Conservation (phyloP, 192 early-diverging fungal genomes). For the Rhizophagus prolifer region DNA sequence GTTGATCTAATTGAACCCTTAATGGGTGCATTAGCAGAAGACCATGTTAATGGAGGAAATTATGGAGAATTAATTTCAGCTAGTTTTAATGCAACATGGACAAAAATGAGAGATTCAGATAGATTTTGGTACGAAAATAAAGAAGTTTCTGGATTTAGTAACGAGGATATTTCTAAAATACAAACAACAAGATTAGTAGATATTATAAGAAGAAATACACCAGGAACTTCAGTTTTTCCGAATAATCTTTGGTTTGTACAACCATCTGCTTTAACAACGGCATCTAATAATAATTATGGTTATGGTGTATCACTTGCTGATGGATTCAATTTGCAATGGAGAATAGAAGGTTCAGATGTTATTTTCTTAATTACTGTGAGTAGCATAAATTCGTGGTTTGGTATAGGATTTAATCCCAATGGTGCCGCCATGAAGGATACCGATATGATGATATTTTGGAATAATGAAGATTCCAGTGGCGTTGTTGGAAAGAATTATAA, state of each 20-base stretch:
- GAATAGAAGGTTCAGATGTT: not conserved
- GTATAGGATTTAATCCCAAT: not conserved
- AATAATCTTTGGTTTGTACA: not conserved
- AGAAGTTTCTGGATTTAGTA: not conserved
- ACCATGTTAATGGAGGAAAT: slow-evolving; percentile 14
- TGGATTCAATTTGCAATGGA: not conserved
- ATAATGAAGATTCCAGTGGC: not conserved
- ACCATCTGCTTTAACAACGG: not conserved
- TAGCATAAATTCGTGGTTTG: not conserved
- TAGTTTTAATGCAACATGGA: not conserved
- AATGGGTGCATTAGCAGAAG: slow-evolving; percentile 9
- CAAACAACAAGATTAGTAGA: not conserved
- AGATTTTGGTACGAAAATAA: slow-evolving; percentile 56
- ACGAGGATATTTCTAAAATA: not conserved
- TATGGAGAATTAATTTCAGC: not conserved
- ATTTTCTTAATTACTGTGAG: not conserved
- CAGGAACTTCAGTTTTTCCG: not conserved
- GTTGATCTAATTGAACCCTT: slow-evolving; percentile 18
- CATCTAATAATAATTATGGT: not conserved
- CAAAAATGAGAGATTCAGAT: slow-evolving; percentile 46
- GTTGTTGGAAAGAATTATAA: not conserved
- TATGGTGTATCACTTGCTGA: not conserved
- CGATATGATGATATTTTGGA: not conserved
- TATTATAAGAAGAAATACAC: not conserved
- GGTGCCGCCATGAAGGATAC: not conserved